phyloP scores from a whole-genome alignment of 1,284 basidiomycete species.

The Ganoderma boninense region DNA sequence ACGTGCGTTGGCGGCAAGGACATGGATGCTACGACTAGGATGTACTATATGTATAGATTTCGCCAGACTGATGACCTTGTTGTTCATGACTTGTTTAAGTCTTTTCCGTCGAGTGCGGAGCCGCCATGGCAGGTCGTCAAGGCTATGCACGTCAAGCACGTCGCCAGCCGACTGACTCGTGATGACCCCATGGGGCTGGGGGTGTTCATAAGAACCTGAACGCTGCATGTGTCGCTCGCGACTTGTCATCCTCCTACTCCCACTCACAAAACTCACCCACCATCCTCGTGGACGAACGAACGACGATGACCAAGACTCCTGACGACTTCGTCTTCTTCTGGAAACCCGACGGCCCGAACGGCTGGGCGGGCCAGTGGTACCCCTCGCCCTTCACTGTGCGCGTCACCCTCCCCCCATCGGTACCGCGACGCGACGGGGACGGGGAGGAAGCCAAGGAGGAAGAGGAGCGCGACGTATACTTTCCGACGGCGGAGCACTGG shows the following conservation, averaged over 20 bases:
- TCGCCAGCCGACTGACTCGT: slow-evolving; percentile 2
- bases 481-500: slow-evolving; percentile 65
- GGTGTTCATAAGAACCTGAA: not conserved
- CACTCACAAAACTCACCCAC: not conserved
- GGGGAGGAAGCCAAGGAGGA: slow-evolving; percentile 26
- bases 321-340: slow-evolving; percentile 55
- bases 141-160: slow-evolving; percentile 4
- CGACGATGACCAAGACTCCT: slow-evolving; percentile 15
- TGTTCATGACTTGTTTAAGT: not conserved
- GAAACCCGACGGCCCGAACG: slow-evolving; percentile 48
- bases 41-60: not conserved
- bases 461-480: slow-evolving; percentile 43
- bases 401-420: slow-evolving; percentile 45
- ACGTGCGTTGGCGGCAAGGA: not conserved
- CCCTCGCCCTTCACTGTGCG: slow-evolving; percentile 52
- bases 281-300: not conserved
- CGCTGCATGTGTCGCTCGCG: no score
- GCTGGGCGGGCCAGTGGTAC: slow-evolving; percentile 67
- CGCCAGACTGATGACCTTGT: not conserved
- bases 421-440: not conserved
- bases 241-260: not conserved
- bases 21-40: not conserved
- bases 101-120: not conserved
- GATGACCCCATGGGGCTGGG: not conserved
- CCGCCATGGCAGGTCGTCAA: not conserved